phyloP scores from a whole-genome alignment of 805 yeast genomes.

The Sugiyamaella valdiviana region DNA sequence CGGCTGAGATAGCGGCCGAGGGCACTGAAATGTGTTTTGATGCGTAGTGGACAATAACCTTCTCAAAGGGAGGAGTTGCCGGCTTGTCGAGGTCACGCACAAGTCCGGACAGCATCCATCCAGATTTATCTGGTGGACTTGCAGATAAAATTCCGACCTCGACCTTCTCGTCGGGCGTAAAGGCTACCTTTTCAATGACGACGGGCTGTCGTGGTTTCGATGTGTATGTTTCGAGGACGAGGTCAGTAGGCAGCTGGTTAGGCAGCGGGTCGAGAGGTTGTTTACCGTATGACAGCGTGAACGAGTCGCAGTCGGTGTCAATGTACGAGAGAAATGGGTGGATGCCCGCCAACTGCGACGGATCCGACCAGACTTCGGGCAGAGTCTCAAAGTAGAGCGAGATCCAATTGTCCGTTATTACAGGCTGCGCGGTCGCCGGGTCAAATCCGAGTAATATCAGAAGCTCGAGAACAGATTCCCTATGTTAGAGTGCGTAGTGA shows the following conservation, averaged over 20 bases:
- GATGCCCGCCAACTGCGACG: not conserved
- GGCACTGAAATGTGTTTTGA: constrained; percentile 11
- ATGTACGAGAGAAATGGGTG: not conserved
- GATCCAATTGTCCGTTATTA: constrained; percentile 19
- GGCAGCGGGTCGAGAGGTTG: constrained; percentile 13
- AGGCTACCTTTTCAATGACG: not conserved
- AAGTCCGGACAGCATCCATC: constrained; percentile 19
- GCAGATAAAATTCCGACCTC: constrained; percentile 21
- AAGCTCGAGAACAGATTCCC: constrained; percentile 2
- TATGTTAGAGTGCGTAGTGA: not conserved
- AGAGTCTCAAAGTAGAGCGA: constrained; percentile 9
- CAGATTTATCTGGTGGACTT: constrained; percentile 7
- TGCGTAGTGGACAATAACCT: constrained; percentile 14
- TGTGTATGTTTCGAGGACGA: constrained; percentile 23
- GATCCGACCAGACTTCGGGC: not conserved
- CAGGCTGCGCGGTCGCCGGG: constrained; percentile 3
- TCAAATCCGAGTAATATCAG: not conserved
- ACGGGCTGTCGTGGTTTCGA: not conserved
- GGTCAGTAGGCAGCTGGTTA: constrained; percentile 13
- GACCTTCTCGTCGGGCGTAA: constrained; percentile 9
- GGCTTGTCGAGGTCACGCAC: constrained; percentile 14
- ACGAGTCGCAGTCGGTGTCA: constrained; percentile 12
- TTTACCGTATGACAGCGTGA: constrained; percentile 17
- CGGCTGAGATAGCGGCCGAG: constrained; percentile 9
- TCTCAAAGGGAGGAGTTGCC: constrained; percentile 7